phyloP scores from a whole-genome alignment of 495 filamentous ascomycete species.

The Neurospora sp. region DNA sequence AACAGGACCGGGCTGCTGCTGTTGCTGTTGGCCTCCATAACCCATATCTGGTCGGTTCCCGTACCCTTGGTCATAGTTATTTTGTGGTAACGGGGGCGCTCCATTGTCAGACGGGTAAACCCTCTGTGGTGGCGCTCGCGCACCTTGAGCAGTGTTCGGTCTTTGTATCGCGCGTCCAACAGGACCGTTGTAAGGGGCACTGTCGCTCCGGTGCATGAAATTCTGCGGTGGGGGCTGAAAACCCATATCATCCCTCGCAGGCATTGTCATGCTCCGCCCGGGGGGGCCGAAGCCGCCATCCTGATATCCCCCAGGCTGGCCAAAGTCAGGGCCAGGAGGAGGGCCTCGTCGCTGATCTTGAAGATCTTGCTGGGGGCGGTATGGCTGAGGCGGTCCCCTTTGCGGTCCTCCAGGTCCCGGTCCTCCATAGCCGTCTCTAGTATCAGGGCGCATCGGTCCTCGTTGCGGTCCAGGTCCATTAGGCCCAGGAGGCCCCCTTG shows the following conservation, averaged over 20 bases:
- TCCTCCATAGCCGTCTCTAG: constrained; percentile 22
- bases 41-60: constrained; percentile 10
- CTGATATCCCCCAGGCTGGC: constrained; percentile 18
- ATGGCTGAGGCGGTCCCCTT: constrained; percentile 27
- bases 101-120: constrained; percentile 33
- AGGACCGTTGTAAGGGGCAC: constrained; percentile 34
- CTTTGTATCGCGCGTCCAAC: constrained; percentile 30
- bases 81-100: constrained; percentile 22
- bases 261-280: constrained; percentile 45
- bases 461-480: constrained; percentile 20
- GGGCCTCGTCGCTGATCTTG: constrained; percentile 32
- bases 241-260: constrained; percentile 29
- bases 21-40: constrained; percentile 17
- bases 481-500: constrained; percentile 18
- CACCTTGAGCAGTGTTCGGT: constrained; percentile 40
- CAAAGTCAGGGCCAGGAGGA: constrained; percentile 25
- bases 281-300: constrained; percentile 32
- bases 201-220: constrained; percentile 24
- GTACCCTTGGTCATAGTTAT: constrained; percentile 16
- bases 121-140: constrained; percentile 35
- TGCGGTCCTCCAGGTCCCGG: constrained; percentile 25
- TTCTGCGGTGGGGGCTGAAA: constrained; percentile 8
- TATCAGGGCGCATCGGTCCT: constrained; percentile 19
- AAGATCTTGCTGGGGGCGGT: constrained; percentile 26
- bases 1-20: constrained; percentile 26